Evolutionary conservation across 371 early-diverging fungal genomes (phyloP), one percentile per base, ranked within the genome.

Genomic region (Mucor piriformis): DNA sequence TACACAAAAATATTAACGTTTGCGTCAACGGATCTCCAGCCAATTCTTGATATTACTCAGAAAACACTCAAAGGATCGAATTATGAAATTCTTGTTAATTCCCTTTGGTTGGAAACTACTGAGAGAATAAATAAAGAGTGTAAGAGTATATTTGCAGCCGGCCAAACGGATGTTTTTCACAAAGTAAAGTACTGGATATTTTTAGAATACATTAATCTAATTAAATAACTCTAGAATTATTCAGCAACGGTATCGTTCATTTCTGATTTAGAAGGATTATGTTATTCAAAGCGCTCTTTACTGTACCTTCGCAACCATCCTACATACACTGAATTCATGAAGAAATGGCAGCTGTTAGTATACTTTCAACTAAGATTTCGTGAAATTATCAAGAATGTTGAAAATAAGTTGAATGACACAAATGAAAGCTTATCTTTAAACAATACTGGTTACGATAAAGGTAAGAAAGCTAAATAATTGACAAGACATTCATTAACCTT

Each of bases 121-220:
- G 83, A 79, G 2, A 57, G 70, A 7, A 79, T 92, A 13, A 64
- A 79, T 27, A 75, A 76, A 23, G 74, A 81, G 15, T 73, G 84
- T 29, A 66, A 77, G 23, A 66, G 70, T 21, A 85, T 91, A 38
- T 88, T 87, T 64, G 83, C 82, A 34, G 76, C 88, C n/a, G 92
- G 90, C 2, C 86, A 85, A 46, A 87, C 92, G 5, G 87, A 86
- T 54, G 67, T 82, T 3, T 93, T 90, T 67, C 91, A 91, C 60
- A 73, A 80, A 77, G 90, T 86, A 66, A 32, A 12, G 10, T 43
- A 15, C 4, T 15, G 16, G 38, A 16, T 38, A 12, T 6, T 29
- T 13, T 24, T 24, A 10, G 12, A 21, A 46, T 7, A 21, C 13
- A 24, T 15, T 38, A 46, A 29, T 29, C 29, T 29, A 29, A 29